Evolutionary conservation across 257 asterid genomes (phyloP).

Genomic region (Paraleonurus japonicus): DNA sequence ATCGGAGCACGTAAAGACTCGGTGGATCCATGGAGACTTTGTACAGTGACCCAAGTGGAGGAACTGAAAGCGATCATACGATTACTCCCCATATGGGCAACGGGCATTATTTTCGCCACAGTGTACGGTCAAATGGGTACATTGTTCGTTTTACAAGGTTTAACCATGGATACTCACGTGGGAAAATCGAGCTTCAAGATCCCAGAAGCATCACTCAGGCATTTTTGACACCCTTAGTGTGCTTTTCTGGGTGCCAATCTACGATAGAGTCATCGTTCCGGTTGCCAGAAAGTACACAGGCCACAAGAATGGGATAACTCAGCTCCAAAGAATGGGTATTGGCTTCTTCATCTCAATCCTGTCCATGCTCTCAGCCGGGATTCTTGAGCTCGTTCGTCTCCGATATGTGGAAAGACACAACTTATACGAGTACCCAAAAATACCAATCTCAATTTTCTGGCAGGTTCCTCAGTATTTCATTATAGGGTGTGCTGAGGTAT

Average conservation of each 20-base stretch:
- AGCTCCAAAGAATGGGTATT: slow-evolving; percentile 59
- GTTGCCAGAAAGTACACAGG: slow-evolving; percentile 58
- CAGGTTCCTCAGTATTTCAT: slow-evolving; percentile 72
- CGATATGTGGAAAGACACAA: slow-evolving; percentile 45
- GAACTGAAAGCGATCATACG: slow-evolving; percentile 69
- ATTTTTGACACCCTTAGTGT: slow-evolving; percentile 70
- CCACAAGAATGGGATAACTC: slow-evolving; percentile 62
- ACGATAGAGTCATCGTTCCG: slow-evolving; percentile 56
- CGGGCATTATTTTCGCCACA: slow-evolving; percentile 59
- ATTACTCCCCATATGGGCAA: slow-evolving; percentile 68
- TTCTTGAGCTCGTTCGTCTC: slow-evolving; percentile 54
- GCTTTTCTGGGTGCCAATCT: slow-evolving; percentile 73
- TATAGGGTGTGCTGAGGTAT: slow-evolving; percentile 75
- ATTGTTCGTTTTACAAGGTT: slow-evolving; percentile 62
- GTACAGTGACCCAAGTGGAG: slow-evolving; percentile 78
- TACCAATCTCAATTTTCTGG: slow-evolving; percentile 68
- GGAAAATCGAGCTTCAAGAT: slow-evolving; percentile 52
- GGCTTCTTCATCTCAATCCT: slow-evolving; percentile 69
- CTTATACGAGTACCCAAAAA: slow-evolving; percentile 29
- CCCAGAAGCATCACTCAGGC: slow-evolving; percentile 68
- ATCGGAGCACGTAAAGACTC: slow-evolving; percentile 39
- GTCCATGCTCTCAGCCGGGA: slow-evolving; percentile 61
- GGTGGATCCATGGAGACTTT: slow-evolving; percentile 55
- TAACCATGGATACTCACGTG: slow-evolving; percentile 44
- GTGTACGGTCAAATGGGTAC: slow-evolving; percentile 71